Evolutionary conservation across 768 basidiomycete species (phyloP).

Genomic region (Neoboletus brunneissimus): DNA sequence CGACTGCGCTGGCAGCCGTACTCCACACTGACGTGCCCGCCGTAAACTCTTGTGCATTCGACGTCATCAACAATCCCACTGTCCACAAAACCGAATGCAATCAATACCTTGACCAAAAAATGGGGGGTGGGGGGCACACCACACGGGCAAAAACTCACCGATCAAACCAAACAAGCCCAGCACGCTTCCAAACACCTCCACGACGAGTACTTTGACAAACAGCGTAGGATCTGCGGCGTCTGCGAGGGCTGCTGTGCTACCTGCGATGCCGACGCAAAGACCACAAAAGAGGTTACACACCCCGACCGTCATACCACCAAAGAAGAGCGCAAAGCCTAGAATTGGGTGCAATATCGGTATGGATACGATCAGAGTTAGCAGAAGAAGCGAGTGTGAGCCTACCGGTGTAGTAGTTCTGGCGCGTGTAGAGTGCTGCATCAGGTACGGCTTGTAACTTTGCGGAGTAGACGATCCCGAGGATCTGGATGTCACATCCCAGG

Average conservation of each 20-base stretch:
- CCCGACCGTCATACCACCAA: constrained; percentile 94
- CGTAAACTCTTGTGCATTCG: constrained; percentile 58
- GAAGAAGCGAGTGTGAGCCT: not conserved
- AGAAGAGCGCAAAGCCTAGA: constrained; percentile 88
- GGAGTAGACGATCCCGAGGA: constrained; percentile 95
- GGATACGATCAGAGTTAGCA: not conserved
- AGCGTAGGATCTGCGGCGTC: constrained; percentile 94
- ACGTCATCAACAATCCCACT: constrained; percentile 83
- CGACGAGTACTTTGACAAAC: constrained; percentile 95
- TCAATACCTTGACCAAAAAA: not conserved
- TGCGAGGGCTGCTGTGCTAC: constrained; percentile 90
- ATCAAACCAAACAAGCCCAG: constrained; percentile 92
- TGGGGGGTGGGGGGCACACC: not conserved
- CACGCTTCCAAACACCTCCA: constrained; percentile 92
- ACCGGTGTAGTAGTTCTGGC: constrained; percentile 92
- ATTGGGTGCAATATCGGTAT: not conserved
- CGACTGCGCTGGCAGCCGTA: constrained; percentile 26
- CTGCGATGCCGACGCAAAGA: constrained; percentile 90
- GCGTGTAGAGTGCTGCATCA: constrained; percentile 72
- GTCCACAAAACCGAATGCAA: not conserved
- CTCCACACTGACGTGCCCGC: constrained; percentile 34
- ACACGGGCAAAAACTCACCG: constrained; percentile 51
- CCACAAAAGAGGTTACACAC: constrained; percentile 94
- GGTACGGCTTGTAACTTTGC: constrained; percentile 66
- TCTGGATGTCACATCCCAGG: constrained; percentile 41